Evolutionary conservation across 257 asterid genomes (phyloP).

Genomic region (Gynochthodes officinalis): DNA sequence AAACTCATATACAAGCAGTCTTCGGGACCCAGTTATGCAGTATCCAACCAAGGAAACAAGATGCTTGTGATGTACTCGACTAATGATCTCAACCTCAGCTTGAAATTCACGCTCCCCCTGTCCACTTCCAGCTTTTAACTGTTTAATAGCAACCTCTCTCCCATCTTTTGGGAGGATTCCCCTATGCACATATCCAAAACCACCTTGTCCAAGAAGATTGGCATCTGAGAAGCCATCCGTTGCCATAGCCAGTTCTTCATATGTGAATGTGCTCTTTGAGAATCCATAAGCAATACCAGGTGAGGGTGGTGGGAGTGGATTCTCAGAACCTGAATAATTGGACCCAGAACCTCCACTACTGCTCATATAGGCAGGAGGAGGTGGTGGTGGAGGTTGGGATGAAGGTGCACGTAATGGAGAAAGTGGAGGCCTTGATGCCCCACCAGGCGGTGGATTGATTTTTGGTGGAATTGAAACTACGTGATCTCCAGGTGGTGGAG

Average conservation of each 20-base stretch:
- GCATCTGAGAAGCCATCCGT: slow-evolving; percentile 90
- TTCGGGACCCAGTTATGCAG: slow-evolving; percentile 61
- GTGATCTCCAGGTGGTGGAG: slow-evolving; percentile 47
- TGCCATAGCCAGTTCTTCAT: slow-evolving; percentile 81
- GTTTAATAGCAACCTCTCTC: slow-evolving; percentile 83
- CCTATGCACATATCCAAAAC: slow-evolving; percentile 87
- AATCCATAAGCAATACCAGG: slow-evolving; percentile 60
- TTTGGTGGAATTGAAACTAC: slow-evolving; percentile 48
- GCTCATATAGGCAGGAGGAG: slow-evolving; percentile 39
- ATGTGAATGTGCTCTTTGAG: slow-evolving; percentile 66
- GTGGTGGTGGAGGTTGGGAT: slow-evolving; percentile 48
- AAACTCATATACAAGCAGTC: slow-evolving; percentile 89
- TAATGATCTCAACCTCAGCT: slow-evolving; percentile 95
- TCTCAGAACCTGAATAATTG: slow-evolving; percentile 55
- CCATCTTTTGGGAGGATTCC: slow-evolving; percentile 77
- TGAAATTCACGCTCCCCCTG: slow-evolving; percentile 94
- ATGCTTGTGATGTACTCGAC: slow-evolving; percentile 94
- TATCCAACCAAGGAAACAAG: slow-evolving; percentile 96
- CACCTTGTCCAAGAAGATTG: slow-evolving; percentile 96
- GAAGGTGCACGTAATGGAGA: slow-evolving; percentile 39
- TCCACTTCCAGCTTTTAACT: slow-evolving; percentile 89
- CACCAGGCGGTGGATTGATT: slow-evolving; percentile 49
- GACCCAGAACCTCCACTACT: slow-evolving; percentile 82
- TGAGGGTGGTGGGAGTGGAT: slow-evolving; percentile 59
- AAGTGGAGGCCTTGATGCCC: slow-evolving; percentile 54